Evolutionary conservation across 1,139 yeast genomes (phyloP), one percentile per base, ranked within the genome.

Genomic region (Debaryomyces nepalensis): DNA sequence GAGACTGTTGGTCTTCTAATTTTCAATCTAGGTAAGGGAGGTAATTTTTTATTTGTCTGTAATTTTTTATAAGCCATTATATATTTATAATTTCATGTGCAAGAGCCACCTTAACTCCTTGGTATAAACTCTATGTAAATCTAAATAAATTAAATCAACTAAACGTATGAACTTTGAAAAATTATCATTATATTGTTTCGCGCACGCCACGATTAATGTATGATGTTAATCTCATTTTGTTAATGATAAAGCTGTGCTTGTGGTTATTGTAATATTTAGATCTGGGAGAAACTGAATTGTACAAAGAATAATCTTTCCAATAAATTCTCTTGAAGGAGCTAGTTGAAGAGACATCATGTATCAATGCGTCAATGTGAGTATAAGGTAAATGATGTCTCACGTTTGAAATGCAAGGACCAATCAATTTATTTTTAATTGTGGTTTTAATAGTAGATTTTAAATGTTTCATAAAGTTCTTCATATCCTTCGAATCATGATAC

Each of bases 21-120:
- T 63, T 82, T 79, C 43, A 88, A 73, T 58, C 86, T 74, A 30
- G 90, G 91, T 50, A 88, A 75, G 20, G 91, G 89, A 16, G 95
- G 96, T 42, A 88, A 71, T 24, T 55, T 51, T 42, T 57, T 61
- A 16, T 63, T 58, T 29, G 64, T 58, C 26, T 57, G 59, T 9
- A 63, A 54, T 51, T 63, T 63, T 52, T 63, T 63, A 43, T 53
- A 63, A 11, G 68, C 64, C 68, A 63, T 63, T 27, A 4, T 40
- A 29, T 9, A n/a, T n/a, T n/a, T n/a, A n/a, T n/a, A n/a, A n/a
- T n/a, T n/a, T n/a, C n/a, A n/a, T n/a, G n/a, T n/a, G n/a, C n/a
- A n/a, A n/a, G n/a, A n/a, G n/a, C n/a, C n/a, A n/a, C n/a, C n/a
- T n/a, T n/a, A n/a, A n/a, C n/a, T n/a, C n/a, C n/a, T n/a, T n/a